Base-by-base conservation (phyloP, 1,284 basidiomycete species). In the Sporisorium reilianum region DNA sequence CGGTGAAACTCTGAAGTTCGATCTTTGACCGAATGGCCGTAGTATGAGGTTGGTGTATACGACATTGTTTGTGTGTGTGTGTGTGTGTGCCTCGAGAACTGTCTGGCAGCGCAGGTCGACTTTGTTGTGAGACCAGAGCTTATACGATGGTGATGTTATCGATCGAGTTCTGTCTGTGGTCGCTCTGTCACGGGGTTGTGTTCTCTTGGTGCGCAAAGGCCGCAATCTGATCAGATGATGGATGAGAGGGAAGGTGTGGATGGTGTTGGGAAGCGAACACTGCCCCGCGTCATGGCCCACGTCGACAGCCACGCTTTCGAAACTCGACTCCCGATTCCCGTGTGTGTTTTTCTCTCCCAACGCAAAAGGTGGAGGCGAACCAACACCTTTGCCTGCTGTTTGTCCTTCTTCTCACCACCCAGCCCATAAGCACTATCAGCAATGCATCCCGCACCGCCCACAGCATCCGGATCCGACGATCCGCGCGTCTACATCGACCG, bases 401-500 rank as follows among this genome's bases (percentile, higher is more conserved):
- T 4, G 2, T 9, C 26, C 42, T 30, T 28, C 34, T 30, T 22
- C 34, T 49, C 25, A 38, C 34, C 32, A 23, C 20, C 38, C 8
- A 14, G 9, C 18, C 38, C 28, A n/a, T n/a, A n/a, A n/a, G n/a
- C 36, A 38, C 18, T 16, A 16, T 20, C 40, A 42, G 48, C 42
- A 14, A 57, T 62, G 64, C 71, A 74, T 50, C 71, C 71, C 9
- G 49, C 65, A 38, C 49, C 65, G 9, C 71, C 71, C 6, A 55
- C 71, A 18, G 45, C 58, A 4, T 34, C 28, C 2, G 65, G 71
- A 6, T 68, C 71, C 7, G 52, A 54, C n/a, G 78, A 81, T 51
- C 57, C 71, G 1, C 54, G 68, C 16, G 77, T 85, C 38, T 91
- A 94, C 85, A 92, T 91, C 80, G 92, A 93, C 70, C 91, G 89